Evolutionary conservation across 805 yeast genomes (phyloP), one percentile per base, ranked within the genome.

Genomic region (Pichia scutulata): DNA sequence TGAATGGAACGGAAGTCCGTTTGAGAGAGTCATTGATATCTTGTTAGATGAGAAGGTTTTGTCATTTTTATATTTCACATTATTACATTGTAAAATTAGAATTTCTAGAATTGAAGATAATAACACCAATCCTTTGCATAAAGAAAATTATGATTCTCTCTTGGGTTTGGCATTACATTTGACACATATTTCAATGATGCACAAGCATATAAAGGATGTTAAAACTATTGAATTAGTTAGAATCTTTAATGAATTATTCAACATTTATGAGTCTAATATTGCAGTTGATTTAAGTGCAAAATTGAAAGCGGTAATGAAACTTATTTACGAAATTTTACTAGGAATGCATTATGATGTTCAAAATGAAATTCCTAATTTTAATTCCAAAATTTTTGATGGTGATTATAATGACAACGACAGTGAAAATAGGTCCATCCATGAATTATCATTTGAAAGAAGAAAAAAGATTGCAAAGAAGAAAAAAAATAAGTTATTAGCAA

Each of bases 401-500:
- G 23, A 33, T 7, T 47, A n/a, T n/a, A 13, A 28, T 2, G 39
- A 25, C 3, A 16, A 37, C 7, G 51, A 48, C 37, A 43, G 33
- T 26, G 52, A 51, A 2, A 52, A 47, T 7, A 47, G 47, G n/a
- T 36, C 52, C 18, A 48, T 41, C 1, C 67, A 64, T 39, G 71
- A 69, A 13, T 44, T 56, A 10, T 84, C 77, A 30, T 64, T 70
- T 26, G 84, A 79, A 37, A 73, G 72, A 51, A 88, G 84, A 69
- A 86, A 84, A 64, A 71, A 77, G 40, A 56, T 77, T 8, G 97
- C 96, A 0, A 79, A 79, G 57, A 82, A 76, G 52, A 79, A 90
- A 55, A 84, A 81, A 57, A 77, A 76, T 1, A 84, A 81, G 57
- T 73, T 90, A 30, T 65, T 92, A 75, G 92, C 85, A 1, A 87